Evolutionary conservation across 768 basidiomycete genomes (phyloP).

Genomic region (Termitomyces sp.): DNA sequence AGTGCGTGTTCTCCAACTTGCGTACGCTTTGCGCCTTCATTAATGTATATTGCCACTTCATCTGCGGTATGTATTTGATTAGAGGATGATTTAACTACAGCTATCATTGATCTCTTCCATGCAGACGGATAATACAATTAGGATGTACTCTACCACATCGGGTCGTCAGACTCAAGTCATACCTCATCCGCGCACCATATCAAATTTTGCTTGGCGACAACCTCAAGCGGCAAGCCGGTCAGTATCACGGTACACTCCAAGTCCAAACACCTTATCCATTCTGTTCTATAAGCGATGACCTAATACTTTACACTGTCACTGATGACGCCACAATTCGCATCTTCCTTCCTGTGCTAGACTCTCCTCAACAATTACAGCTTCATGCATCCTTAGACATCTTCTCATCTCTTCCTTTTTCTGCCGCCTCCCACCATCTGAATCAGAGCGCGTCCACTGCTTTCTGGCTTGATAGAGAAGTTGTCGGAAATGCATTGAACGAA

Average conservation of each 20-base stretch:
- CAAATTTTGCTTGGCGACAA: slow-evolving; percentile 67
- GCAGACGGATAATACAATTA: slow-evolving; percentile 54
- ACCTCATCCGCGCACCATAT: slow-evolving; percentile 68
- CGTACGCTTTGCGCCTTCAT: slow-evolving; percentile 66
- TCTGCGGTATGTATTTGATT: slow-evolving; percentile 42
- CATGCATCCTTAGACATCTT: slow-evolving; percentile 73
- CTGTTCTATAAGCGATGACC: slow-evolving; percentile 53
- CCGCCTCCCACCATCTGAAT: slow-evolving; percentile 27
- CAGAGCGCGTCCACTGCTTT: slow-evolving; percentile 47
- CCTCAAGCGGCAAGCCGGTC: slow-evolving; percentile 63
- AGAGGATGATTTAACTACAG: background rate
- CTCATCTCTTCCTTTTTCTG: slow-evolving; percentile 46
- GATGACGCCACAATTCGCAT: slow-evolving; percentile 78
- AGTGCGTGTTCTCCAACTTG: slow-evolving; percentile 48
- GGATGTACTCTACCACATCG: slow-evolving; percentile 68
- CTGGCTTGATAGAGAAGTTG: slow-evolving; percentile 61
- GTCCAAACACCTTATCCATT: background rate
- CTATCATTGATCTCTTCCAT: slow-evolving; percentile 1
- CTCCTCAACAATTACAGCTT: slow-evolving; percentile 78
- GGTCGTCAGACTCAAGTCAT: slow-evolving; percentile 64
- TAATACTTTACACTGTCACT: slow-evolving; percentile 80
- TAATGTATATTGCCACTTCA: slow-evolving; percentile 67
- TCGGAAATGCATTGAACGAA: slow-evolving; percentile 42
- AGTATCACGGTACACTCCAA: slow-evolving; percentile 6
- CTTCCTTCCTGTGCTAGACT: slow-evolving; percentile 84